These are phyloP conservation scores for Aspergillus pseudoglaucus DNA, from an alignment of 2,329 filamentous ascomycete species.

Conservation along the genomic window DNA sequence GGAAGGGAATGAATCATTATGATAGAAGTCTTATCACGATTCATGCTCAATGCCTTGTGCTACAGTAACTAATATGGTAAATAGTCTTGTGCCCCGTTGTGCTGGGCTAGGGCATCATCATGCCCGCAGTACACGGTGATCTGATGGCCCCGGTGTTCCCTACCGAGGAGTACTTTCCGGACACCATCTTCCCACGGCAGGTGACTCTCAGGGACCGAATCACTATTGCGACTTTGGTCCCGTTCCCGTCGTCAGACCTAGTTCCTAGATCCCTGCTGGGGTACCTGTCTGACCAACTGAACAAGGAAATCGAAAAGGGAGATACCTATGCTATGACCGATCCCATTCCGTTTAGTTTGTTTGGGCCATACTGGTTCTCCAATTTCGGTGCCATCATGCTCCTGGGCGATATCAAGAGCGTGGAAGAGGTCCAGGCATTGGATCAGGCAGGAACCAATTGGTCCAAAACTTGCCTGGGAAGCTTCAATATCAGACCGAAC, in stretches of 20 bases:
- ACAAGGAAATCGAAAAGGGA: constrained; percentile 84
- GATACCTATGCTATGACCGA: constrained; percentile 89
- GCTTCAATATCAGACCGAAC: constrained; percentile 92
- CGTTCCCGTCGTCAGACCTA: constrained; percentile 68
- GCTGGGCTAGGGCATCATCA: constrained; percentile 18
- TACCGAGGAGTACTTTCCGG: constrained; percentile 50
- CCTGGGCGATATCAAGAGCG: constrained; percentile 63
- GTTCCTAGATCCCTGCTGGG: constrained; percentile 68
- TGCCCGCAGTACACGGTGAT: constrained; percentile 34
- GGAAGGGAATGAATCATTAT: neutral
- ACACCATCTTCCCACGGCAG: constrained; percentile 64
- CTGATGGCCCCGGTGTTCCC: constrained; percentile 23
- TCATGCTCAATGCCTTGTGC: neutral
- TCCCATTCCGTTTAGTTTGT: constrained; percentile 64
- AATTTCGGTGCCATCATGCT: constrained; percentile 87
- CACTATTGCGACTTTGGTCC: constrained; percentile 75
- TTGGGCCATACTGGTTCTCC: constrained; percentile 82
- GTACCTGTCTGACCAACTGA: constrained; percentile 77
- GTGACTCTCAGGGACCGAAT: constrained; percentile 78
- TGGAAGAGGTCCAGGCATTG: constrained; percentile 47
- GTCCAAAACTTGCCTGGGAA: constrained; percentile 74
- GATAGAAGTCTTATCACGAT: neutral
- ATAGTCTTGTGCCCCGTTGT: constrained; percentile 30
- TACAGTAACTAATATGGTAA: constrained; percentile 24
- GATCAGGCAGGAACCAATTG: constrained; percentile 60